phyloP scores from a whole-genome alignment of 2,329 filamentous ascomycete species.

The Orbilia oligospora region DNA sequence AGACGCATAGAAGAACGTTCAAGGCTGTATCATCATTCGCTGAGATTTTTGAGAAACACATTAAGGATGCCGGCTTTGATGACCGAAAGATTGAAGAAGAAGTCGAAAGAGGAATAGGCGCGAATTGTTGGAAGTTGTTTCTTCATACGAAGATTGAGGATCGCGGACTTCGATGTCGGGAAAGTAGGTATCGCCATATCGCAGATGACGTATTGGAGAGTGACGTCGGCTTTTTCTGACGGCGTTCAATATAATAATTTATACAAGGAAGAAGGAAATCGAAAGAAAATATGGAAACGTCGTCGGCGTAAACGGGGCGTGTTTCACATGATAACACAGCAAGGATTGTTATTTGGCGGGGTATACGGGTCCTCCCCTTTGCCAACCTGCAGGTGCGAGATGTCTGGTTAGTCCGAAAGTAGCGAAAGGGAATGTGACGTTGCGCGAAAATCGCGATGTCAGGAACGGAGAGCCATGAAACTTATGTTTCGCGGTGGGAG shows the following conservation, averaged over 20 bases:
- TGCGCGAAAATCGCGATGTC: slow-evolving; percentile 60
- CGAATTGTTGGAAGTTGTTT: slow-evolving; percentile 25
- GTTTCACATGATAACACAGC: slow-evolving; percentile 92
- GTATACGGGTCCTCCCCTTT: slow-evolving; percentile 98
- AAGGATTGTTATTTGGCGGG: slow-evolving; percentile 90
- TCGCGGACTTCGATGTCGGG: slow-evolving; percentile 33
- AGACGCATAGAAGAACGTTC: slow-evolving; percentile 50
- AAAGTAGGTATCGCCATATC: slow-evolving; percentile 36
- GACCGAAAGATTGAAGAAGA: slow-evolving; percentile 31
- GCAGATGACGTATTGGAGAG: slow-evolving; percentile 26
- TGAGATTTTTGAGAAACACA: slow-evolving; percentile 50
- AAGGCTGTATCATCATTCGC: slow-evolving; percentile 56
- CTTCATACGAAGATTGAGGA: slow-evolving; percentile 5
- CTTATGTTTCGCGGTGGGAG: slow-evolving; percentile 16
- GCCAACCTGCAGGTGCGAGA: slow-evolving; percentile 73
- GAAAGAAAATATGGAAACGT: slow-evolving; percentile 38
- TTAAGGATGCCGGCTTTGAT: slow-evolving; percentile 46
- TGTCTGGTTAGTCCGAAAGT: slow-evolving; percentile 45
- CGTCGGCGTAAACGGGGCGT: slow-evolving; percentile 51
- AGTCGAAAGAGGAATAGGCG: slow-evolving; percentile 22
- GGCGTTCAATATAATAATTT: slow-evolving; percentile 47
- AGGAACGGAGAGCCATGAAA: slow-evolving; percentile 33
- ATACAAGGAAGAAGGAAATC: slow-evolving; percentile 54
- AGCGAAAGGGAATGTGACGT: slow-evolving; percentile 40
- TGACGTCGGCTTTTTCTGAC: slow-evolving; percentile 32